phyloP scores from a whole-genome alignment of 208 protist species.

The Leishmania major region DNA sequence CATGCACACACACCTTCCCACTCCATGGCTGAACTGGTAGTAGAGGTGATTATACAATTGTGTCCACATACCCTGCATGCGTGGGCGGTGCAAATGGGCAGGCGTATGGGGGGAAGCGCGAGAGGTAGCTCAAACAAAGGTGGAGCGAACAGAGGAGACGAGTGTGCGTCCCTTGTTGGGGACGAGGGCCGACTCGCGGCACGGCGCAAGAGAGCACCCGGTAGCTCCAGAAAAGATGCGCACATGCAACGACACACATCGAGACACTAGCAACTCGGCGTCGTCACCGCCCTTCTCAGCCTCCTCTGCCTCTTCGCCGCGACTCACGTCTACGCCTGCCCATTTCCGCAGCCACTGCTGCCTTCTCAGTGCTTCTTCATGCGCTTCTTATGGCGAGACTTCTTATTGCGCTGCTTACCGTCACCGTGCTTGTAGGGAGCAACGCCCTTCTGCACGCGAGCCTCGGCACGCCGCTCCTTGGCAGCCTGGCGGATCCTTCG shows the following conservation, averaged over 20 bases:
- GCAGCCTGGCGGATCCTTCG: conserved; percentile 74
- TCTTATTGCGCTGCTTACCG: conserved; percentile 70
- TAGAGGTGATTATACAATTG: not conserved
- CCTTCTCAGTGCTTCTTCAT: conserved; percentile 65
- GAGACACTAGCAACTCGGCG: not conserved
- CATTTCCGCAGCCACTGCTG: not conserved
- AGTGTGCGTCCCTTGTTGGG: not conserved
- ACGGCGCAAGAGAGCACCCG: not conserved
- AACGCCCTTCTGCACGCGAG: conserved; percentile 66
- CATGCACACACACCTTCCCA: not conserved
- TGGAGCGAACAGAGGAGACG: not conserved
- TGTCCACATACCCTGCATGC: not conserved
- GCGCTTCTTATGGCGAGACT: conserved; percentile 68
- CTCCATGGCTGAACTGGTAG: not conserved
- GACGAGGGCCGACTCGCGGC: not conserved
- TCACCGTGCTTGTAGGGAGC: conserved; percentile 54
- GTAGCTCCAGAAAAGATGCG: too few species aligned
- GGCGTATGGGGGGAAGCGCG: not conserved
- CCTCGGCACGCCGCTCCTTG: conserved; percentile 63
- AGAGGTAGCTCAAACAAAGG: not conserved
- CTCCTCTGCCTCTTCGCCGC: not conserved
- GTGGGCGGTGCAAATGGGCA: not conserved
- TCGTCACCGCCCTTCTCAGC: not conserved
- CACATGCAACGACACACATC: not conserved
- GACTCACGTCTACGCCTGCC: not conserved